phyloP scores from a whole-genome alignment of 352 stramenopile genomes.

The Pelagophyceae sp. region DNA sequence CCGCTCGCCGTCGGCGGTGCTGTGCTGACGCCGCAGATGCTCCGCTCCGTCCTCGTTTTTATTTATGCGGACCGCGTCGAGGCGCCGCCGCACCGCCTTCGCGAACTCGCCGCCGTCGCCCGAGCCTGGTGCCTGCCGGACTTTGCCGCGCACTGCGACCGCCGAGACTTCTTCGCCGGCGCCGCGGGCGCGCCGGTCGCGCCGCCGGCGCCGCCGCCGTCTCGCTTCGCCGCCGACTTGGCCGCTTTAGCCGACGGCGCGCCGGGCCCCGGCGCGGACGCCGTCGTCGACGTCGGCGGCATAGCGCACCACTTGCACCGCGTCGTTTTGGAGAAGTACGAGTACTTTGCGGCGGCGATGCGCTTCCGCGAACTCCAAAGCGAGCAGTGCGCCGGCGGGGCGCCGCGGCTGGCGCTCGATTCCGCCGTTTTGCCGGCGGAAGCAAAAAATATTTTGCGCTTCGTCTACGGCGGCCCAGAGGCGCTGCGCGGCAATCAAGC shows the following conservation, averaged over 20 bases:
- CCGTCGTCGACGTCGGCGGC: background rate
- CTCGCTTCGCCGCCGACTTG: background rate
- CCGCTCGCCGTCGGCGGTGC: background rate
- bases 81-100: background rate
- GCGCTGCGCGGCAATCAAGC: too few species aligned
- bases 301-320: background rate
- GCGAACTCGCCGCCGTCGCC: background rate
- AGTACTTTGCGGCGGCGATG: background rate
- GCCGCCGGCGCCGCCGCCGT: background rate
- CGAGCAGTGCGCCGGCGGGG: background rate
- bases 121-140: background rate
- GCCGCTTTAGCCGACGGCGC: background rate
- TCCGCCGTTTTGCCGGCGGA: too few species aligned
- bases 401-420: too few species aligned
- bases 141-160: background rate
- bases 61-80: background rate
- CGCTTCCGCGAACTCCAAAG: slow-evolving; percentile 4
- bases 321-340: background rate
- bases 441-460: too few species aligned
- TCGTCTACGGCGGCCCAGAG: background rate
- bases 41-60: background rate
- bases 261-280: background rate
- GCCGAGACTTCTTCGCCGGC: background rate
- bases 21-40: too few species aligned
- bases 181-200: background rate